Conservation (phyloP, 495 filamentous ascomycete species). For the Sphaerosporella brunnea region DNA sequence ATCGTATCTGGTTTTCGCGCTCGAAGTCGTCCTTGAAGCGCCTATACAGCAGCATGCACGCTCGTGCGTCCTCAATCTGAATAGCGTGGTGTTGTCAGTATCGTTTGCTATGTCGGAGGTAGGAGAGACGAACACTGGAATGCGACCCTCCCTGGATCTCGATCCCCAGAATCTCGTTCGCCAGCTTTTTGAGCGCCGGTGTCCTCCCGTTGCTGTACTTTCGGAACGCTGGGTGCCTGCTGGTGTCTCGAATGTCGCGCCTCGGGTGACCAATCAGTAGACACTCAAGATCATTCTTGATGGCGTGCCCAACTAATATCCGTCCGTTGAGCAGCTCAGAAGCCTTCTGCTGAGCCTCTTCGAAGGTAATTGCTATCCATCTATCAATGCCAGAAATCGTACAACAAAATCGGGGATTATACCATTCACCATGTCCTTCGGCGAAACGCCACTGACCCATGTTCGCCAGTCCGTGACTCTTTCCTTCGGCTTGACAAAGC, state of each 20-base stretch:
- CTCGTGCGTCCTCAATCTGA: conserved; percentile 68
- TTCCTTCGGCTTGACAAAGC: conserved; percentile 62
- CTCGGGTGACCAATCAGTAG: conserved; percentile 59
- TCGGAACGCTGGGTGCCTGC: conserved; percentile 52
- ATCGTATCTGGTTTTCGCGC: conserved; percentile 48
- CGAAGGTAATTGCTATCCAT: conserved; percentile 42
- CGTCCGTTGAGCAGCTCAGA: conserved; percentile 51
- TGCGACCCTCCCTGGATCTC: conserved; percentile 67
- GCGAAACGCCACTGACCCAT: conserved; percentile 57
- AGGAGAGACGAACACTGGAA: conserved; percentile 32
- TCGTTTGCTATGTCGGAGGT: background rate
- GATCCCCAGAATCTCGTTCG: conserved; percentile 56
- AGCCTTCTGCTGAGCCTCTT: conserved; percentile 55
- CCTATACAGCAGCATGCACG: conserved; percentile 71
- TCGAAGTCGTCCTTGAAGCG: conserved; percentile 71
- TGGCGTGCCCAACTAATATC: conserved; percentile 75
- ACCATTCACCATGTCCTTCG: conserved; percentile 41
- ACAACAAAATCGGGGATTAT: background rate
- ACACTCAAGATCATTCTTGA: conserved; percentile 67
- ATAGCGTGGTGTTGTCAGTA: conserved; percentile 5
- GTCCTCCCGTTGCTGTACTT: conserved; percentile 53
- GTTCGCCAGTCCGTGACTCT: conserved; percentile 79
- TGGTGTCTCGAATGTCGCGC: conserved; percentile 67
- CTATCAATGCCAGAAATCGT: background rate
- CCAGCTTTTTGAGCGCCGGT: conserved; percentile 57